Conservation (phyloP, 2,329 filamentous ascomycete species). For the Fusarium penzigii region DNA sequence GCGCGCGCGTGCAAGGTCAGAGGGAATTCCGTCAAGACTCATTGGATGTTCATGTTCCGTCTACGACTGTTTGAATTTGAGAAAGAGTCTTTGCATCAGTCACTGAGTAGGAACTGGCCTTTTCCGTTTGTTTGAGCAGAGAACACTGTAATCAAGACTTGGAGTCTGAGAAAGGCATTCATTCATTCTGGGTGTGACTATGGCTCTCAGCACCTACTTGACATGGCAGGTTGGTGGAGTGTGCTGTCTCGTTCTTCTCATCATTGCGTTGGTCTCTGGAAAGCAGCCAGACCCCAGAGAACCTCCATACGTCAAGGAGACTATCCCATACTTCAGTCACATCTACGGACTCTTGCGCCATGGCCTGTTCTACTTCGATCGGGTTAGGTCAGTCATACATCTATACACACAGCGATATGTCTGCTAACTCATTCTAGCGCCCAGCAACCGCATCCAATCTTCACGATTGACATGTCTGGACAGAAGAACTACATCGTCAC, state of each 20-base stretch:
- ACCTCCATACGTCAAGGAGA: conserved; percentile 15
- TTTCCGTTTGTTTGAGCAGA: no score
- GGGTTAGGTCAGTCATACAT: conserved; percentile 7
- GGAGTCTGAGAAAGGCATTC: background rate
- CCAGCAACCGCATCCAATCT: conserved; percentile 22
- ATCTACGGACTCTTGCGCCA: conserved; percentile 17
- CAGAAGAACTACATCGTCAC: conserved; percentile 25
- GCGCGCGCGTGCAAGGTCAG: no score
- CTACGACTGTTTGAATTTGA: no score
- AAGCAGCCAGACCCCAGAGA: conserved; percentile 15
- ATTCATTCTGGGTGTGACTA: background rate
- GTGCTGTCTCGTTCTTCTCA: conserved; percentile 9
- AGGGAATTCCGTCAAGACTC: no score
- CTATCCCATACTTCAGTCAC: conserved; percentile 12
- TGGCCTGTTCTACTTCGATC: conserved; percentile 20
- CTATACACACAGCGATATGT: background rate
- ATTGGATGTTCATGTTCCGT: no score
- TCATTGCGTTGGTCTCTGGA: background rate
- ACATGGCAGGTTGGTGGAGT: conserved; percentile 1
- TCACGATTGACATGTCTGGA: conserved; percentile 24
- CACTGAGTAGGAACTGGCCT: no score
- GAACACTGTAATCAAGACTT: no score
- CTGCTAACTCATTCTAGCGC: conserved; percentile 8
- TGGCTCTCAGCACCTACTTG: conserved; percentile 10
- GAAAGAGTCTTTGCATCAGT: no score